These are phyloP conservation scores for Backusella westeae DNA, from an alignment of 192 early-diverging fungal species.

Conservation along the genomic window DNA sequence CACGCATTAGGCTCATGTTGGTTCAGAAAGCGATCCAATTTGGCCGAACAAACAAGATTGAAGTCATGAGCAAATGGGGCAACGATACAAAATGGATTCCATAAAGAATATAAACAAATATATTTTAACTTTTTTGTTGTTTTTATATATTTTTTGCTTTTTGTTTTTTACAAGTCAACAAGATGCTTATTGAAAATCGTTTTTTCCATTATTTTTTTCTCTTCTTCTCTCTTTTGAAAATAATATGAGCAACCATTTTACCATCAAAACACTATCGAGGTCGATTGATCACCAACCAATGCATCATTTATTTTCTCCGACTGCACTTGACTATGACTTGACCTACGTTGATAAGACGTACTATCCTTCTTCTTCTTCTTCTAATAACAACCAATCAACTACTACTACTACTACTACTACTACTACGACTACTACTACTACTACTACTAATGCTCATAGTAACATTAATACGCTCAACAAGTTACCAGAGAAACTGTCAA, in stretches of 20 bases:
- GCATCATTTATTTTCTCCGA: conserved; percentile 30
- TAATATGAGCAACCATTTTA: neutral
- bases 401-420: neutral
- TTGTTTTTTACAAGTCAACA: neutral
- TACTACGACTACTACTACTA: neutral
- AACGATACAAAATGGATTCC: conserved; percentile 3
- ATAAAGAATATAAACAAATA: conserved; percentile 9
- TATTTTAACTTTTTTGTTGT: conserved; percentile 8
- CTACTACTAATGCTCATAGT: neutral
- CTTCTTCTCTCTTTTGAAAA: neutral
- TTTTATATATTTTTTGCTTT: conserved; percentile 11
- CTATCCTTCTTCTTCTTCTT: conserved; percentile 6
- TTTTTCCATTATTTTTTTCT: neutral
- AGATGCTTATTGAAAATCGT: neutral
- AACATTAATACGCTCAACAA: neutral
- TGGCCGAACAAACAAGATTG: conserved; percentile 21
- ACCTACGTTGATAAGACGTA: conserved; percentile 29
- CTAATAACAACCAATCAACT: conserved; percentile 1
- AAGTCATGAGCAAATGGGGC: conserved; percentile 18
- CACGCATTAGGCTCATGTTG: neutral
- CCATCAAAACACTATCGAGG: neutral
- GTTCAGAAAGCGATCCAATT: conserved; percentile 24
- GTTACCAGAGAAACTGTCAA: neutral
- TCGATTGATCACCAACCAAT: conserved; percentile 14
- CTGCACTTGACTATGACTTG: conserved; percentile 17